A percentile compares a stretch with the other conserved stretches of the same genome.
Conservation (phyloP, 1,284 basidiomycete species). For the Trichosporon sp. region DNA sequence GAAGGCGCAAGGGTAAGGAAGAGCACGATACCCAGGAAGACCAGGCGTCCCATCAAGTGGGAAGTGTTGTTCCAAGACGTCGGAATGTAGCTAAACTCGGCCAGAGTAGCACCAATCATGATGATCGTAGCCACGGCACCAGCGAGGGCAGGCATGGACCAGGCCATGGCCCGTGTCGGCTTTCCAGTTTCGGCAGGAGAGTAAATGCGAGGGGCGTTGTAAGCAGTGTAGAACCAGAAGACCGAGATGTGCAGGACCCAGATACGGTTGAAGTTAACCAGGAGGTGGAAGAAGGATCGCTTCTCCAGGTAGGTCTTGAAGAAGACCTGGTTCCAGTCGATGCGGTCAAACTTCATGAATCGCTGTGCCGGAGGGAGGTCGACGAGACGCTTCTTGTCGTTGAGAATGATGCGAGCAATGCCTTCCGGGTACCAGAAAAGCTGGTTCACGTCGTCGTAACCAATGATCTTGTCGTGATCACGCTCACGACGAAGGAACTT, state of each 20-base stretch:
- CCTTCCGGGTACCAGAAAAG: constrained; percentile 99
- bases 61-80: constrained; percentile 96
- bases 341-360: constrained; percentile 89
- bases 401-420: constrained; percentile 82
- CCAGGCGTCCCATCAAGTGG: constrained; percentile 75
- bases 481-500: constrained; percentile 88
- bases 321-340: constrained; percentile 90
- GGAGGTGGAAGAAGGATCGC: constrained; percentile 83
- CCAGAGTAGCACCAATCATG: constrained; percentile 86
- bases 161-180: constrained; percentile 57
- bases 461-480: constrained; percentile 93
- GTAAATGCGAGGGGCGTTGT: constrained; percentile 85
- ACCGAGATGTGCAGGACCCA: constrained; percentile 91
- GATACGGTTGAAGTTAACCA: constrained; percentile 97
- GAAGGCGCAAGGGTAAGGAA: constrained; percentile 81
- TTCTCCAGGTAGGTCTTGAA: constrained; percentile 98
- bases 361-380: constrained; percentile 81
- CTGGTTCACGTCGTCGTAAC: constrained; percentile 99
- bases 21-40: constrained; percentile 78
- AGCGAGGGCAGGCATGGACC: constrained; percentile 83
- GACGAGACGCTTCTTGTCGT: constrained; percentile 85
- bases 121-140: constrained; percentile 84
- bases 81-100: constrained; percentile 91
- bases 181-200: constrained; percentile 52
- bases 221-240: constrained; percentile 92